A percentile compares a stretch with the other conserved stretches of the same genome.
Evolutionary conservation across 2,329 filamentous ascomycete species (phyloP).

Genomic region (Diaporthe batatas): DNA sequence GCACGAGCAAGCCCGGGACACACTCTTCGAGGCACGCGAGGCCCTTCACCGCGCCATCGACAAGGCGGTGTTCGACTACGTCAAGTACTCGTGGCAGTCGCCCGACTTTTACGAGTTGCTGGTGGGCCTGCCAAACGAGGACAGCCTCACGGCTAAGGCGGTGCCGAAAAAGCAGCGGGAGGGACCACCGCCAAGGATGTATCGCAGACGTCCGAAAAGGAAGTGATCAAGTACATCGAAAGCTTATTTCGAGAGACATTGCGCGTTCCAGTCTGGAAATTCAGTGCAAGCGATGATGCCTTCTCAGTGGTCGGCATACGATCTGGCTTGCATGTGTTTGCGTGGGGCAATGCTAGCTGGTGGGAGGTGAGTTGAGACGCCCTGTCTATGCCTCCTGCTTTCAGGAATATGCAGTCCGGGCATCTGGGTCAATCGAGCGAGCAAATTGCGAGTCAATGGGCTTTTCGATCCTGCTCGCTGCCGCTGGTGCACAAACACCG

Average conservation of each 20-base stretch:
- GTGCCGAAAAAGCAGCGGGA: neutral
- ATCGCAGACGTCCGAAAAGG: too few relatives aligned
- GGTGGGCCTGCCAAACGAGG: slow-evolving; percentile 13
- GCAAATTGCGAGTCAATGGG: neutral
- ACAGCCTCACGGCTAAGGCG: neutral
- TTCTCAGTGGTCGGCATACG: neutral
- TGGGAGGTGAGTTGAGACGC: neutral
- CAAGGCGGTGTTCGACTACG: slow-evolving; percentile 30
- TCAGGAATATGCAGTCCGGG: neutral
- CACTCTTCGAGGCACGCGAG: slow-evolving; percentile 19
- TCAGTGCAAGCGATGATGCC: neutral
- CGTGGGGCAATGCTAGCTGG: neutral
- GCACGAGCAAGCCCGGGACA: slow-evolving; percentile 20
- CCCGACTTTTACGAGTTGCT: slow-evolving; percentile 10
- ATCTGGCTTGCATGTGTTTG: neutral
- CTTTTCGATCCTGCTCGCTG: neutral
- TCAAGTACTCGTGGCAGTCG: neutral
- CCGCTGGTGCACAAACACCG: neutral
- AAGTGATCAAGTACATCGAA: neutral
- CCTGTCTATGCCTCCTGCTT: neutral
- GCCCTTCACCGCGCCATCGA: slow-evolving; percentile 15
- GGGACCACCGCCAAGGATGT: neutral
- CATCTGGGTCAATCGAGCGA: neutral
- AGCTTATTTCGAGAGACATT: neutral
- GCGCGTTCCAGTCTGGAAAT: neutral